Conservation (phyloP, 805 yeast genomes). For the Candida fluviatilis region DNA sequence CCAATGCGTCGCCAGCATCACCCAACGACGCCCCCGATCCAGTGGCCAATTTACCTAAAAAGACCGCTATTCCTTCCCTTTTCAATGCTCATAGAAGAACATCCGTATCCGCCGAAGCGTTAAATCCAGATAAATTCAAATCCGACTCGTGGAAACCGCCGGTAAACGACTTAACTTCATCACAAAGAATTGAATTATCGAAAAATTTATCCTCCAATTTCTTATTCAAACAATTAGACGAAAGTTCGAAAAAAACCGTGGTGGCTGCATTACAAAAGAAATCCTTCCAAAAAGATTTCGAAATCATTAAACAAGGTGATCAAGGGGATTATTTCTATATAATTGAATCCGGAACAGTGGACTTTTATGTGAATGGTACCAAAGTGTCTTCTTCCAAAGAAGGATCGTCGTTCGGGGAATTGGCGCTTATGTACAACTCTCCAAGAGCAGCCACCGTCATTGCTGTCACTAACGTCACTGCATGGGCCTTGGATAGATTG, state of each 20-base stretch:
- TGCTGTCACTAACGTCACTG: constrained; percentile 64
- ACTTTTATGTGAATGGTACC: constrained; percentile 66
- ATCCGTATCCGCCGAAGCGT: constrained; percentile 85
- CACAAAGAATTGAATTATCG: constrained; percentile 65
- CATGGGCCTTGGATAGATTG: constrained; percentile 90
- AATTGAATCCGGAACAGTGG: constrained; percentile 80
- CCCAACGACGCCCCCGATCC: constrained; percentile 8
- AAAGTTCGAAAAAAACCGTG: constrained; percentile 70
- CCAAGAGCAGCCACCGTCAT: constrained; percentile 95
- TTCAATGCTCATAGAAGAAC: constrained; percentile 83
- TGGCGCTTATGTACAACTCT: constrained; percentile 95
- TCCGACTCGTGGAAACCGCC: constrained; percentile 74
- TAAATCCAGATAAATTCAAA: constrained; percentile 67
- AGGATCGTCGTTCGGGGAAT: constrained; percentile 93
- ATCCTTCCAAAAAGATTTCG: constrained; percentile 50
- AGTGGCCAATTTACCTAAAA: constrained; percentile 17
- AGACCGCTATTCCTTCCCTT: constrained; percentile 44
- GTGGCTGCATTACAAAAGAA: constrained; percentile 82
- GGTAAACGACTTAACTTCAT: constrained; percentile 54
- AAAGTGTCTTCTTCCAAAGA: constrained; percentile 73
- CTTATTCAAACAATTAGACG: constrained; percentile 78
- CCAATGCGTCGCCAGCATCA: constrained; percentile 8
- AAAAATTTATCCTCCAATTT: constrained; percentile 76
- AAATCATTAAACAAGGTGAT: constrained; percentile 85
- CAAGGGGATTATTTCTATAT: constrained; percentile 92